These are phyloP conservation scores for Botryotinia globosa DNA, from an alignment of 2,329 filamentous ascomycete species.

Conservation along the genomic window DNA sequence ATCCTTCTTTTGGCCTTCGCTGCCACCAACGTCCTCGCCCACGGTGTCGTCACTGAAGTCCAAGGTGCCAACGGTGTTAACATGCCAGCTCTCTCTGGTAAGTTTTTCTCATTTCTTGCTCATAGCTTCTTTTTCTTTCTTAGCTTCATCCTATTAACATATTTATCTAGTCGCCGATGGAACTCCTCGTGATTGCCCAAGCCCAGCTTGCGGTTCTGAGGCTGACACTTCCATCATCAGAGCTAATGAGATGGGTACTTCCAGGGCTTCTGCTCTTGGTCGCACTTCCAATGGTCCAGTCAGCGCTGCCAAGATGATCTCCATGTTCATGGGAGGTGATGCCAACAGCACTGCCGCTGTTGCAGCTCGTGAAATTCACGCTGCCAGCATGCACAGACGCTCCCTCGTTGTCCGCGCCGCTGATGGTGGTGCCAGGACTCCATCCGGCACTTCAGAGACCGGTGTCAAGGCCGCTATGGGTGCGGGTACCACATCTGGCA, in stretches of 20 bases:
- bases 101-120: slow-evolving; percentile 22
- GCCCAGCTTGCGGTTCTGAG: slow-evolving; percentile 61
- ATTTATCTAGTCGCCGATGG: slow-evolving; percentile 54
- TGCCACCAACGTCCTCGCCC: slow-evolving; percentile 49
- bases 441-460: slow-evolving; percentile 48
- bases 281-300: slow-evolving; percentile 59
- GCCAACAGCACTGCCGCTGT: slow-evolving; percentile 43
- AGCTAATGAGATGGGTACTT: slow-evolving; percentile 53
- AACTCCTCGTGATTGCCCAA: slow-evolving; percentile 64
- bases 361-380: slow-evolving; percentile 71
- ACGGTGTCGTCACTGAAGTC: slow-evolving; percentile 56
- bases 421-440: slow-evolving; percentile 47
- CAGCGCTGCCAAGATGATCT: slow-evolving; percentile 54
- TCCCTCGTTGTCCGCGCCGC: slow-evolving; percentile 36
- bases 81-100: slow-evolving; percentile 59
- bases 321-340: slow-evolving; percentile 56
- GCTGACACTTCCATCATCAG: slow-evolving; percentile 70
- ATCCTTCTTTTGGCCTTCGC: slow-evolving; percentile 47
- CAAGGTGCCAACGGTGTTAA: slow-evolving; percentile 59
- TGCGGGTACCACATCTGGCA: slow-evolving; percentile 47
- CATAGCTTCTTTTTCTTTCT: neutral
- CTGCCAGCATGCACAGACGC: slow-evolving; percentile 55
- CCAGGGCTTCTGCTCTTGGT: slow-evolving; percentile 58
- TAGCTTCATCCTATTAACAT: slow-evolving; percentile 24
- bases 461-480: slow-evolving; percentile 55